These are phyloP conservation scores for Saussurea involucrata DNA, from an alignment of 129 eudicot genomes.

Conservation along the genomic window DNA sequence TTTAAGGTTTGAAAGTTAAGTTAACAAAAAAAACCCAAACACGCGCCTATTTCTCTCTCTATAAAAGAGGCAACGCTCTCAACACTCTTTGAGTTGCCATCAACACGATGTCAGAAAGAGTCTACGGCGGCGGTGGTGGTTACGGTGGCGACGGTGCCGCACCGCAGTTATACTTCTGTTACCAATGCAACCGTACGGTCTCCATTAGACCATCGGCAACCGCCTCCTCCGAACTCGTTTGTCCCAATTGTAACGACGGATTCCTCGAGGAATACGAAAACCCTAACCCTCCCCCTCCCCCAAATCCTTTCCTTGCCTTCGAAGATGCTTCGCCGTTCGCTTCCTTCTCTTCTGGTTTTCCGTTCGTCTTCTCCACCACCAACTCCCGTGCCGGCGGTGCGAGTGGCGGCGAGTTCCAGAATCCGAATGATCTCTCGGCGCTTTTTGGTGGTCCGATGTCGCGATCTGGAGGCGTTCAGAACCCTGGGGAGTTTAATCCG, in stretches of 20 bases:
- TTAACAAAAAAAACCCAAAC: background rate
- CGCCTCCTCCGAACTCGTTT: constrained; percentile 49
- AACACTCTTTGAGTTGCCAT: background rate
- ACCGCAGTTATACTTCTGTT: constrained; percentile 52
- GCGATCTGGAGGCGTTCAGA: constrained; percentile 22
- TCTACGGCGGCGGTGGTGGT: constrained; percentile 24
- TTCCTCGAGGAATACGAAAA: constrained; percentile 74
- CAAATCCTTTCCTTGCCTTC: constrained; percentile 30
- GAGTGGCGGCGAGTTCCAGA: constrained; percentile 18
- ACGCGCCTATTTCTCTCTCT: background rate
- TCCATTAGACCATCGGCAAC: constrained; percentile 30
- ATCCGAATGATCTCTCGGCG: constrained; percentile 26
- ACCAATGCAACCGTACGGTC: constrained; percentile 72
- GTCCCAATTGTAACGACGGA: constrained; percentile 78
- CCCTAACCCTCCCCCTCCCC: constrained; percentile 46
- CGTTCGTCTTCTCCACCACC: constrained; percentile 45
- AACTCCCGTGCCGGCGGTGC: constrained; percentile 28
- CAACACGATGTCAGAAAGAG: constrained; percentile 25
- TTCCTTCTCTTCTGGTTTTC: constrained; percentile 25
- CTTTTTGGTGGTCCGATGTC: constrained; percentile 34
- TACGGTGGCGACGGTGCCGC: constrained; percentile 20
- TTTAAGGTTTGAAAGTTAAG: background rate
- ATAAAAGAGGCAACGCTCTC: background rate
- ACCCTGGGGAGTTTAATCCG: constrained; percentile 61
- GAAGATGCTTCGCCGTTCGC: constrained; percentile 35